Base-by-base conservation (phyloP, 2,329 filamentous ascomycete species). In the Alternaria tenuissima region DNA sequence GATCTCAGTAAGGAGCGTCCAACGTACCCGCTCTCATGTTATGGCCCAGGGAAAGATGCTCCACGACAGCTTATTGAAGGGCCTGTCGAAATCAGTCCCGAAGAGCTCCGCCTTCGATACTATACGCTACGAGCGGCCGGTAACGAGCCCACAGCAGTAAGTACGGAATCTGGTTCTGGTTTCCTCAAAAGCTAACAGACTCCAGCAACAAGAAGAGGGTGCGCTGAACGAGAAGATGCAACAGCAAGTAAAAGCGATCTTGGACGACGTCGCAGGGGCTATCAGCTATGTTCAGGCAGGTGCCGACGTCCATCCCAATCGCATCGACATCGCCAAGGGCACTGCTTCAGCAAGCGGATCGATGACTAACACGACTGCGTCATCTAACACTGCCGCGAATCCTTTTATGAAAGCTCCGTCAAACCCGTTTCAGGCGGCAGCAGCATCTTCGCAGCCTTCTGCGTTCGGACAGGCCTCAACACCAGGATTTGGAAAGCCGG, bases 21-120 rank as follows among this genome's bases (percentile, higher is more conserved):
- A 18, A 81, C 87, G 83, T 98, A 94, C 91, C 89, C 95, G 5
- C 85, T 97, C 24, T 97, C 94, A 1, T 86, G 90, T 22, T 98
- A 97, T 77, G 92, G 89, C 0, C 93, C 94, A 0, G 91, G 90
- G 4, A 85, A 83, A 70, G 87, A 93, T 68, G 88, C 91, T 1
- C 94, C 94, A 0, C 87, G 88, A 18, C 93, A 97, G 78, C 84
- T 97, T 1, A 94, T 97, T 71, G 93, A 93, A 53, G 93, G 93
- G 1, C 84, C 87, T 6, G 86, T 93, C 18, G 94, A 98, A 77
- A 90, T 93, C 76, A 96, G 93, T 72, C 90, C 91, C 41, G 94
- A 98, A 77, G 94, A 98, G 79, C 86, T 96, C 75, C 87, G 93
- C 51, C 75, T 94, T 28, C 80, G 83, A 22, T 89, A 93, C 73